Conservation (phyloP, 805 yeast genomes). For the Candida berthetii region DNA sequence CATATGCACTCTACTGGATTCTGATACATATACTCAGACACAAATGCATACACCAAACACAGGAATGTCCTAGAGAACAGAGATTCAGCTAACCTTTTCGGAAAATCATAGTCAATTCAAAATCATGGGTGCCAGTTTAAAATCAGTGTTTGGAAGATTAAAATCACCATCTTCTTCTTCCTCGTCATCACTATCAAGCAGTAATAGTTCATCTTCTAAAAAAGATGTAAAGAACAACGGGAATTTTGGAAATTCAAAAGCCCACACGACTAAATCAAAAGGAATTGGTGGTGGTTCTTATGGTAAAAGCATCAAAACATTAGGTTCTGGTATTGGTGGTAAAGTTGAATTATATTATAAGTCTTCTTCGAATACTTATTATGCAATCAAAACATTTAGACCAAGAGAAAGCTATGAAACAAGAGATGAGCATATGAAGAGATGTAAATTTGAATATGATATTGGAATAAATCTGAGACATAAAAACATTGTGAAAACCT, state of each 20-base stretch:
- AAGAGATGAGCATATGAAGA: constrained; percentile 58
- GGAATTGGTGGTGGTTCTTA: constrained; percentile 3
- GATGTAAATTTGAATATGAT: constrained; percentile 72
- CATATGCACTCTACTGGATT: too few species aligned
- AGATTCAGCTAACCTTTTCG: too few species aligned
- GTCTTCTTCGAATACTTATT: constrained; percentile 9
- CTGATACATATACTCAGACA: too few species aligned
- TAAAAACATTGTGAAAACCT: constrained; percentile 66
- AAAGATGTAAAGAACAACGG: too few species aligned
- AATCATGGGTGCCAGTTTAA: not conserved
- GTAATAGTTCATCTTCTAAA: too few species aligned
- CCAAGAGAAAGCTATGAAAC: constrained; percentile 44
- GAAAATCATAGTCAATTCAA: too few species aligned
- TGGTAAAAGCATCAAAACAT: constrained; percentile 11
- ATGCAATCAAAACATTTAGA: constrained; percentile 42
- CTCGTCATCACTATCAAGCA: not conserved
- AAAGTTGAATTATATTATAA: constrained; percentile 24
- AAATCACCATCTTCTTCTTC: not conserved
- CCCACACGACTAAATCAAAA: too few species aligned
- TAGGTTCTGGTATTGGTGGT: constrained; percentile 29
- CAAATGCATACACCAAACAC: too few species aligned
- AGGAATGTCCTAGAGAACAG: too few species aligned
- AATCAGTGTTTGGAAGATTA: not conserved
- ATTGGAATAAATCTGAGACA: constrained; percentile 69
- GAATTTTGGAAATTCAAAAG: too few species aligned